Evolutionary conservation across 2,329 filamentous ascomycete genomes (phyloP), one percentile per base, ranked within the genome.

Genomic region (Leptographium radiaticola): DNA sequence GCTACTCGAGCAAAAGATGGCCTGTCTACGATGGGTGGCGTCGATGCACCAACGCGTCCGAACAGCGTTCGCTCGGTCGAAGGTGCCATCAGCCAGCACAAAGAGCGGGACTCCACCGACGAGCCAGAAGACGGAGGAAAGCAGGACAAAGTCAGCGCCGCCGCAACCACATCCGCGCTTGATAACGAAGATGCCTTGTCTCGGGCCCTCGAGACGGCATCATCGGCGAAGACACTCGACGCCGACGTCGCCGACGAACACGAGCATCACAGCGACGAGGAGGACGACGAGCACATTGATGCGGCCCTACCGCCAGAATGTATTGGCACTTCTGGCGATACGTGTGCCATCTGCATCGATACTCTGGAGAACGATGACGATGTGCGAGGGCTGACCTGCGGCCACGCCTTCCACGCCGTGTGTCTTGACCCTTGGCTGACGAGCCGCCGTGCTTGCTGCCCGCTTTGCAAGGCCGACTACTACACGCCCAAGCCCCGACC

Each of bases 371-470:
- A 97, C 58, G 88, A 96, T 58, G 93, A 97, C 62, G 91, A 98
- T 65, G 84, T 98, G 50, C 87, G 93, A 61, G 93, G 93, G 2
- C 72, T 98, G 57, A 89, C 88, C 5, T 98, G 93, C 64, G 93
- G 93, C n/a, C 93, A 98, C 68, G 90, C 91, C 53, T 98, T 97
- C 79, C 93, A 98, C 67, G 90, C 89, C 51, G 87, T 86, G 42
- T 98, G 93, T 65, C 81, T 98, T 49, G 93, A 98, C 62, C 93
- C 93, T 12, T 98, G 93, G 93, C 73, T 98, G 59, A 98, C 93
- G 11, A 90, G 87, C 64, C 82, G 93, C 58, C 84, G 91, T 60
- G 93, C 93, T 31, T 97, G 91, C 73, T 98, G 93, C 67, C 93
- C 93, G 7, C 82, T 98, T 8, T 98, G 93, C 75, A 98, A 98